Evolutionary conservation across 1,284 basidiomycete species (phyloP), one percentile per base, ranked within the genome.

Genomic region (Ustilago nuda): DNA sequence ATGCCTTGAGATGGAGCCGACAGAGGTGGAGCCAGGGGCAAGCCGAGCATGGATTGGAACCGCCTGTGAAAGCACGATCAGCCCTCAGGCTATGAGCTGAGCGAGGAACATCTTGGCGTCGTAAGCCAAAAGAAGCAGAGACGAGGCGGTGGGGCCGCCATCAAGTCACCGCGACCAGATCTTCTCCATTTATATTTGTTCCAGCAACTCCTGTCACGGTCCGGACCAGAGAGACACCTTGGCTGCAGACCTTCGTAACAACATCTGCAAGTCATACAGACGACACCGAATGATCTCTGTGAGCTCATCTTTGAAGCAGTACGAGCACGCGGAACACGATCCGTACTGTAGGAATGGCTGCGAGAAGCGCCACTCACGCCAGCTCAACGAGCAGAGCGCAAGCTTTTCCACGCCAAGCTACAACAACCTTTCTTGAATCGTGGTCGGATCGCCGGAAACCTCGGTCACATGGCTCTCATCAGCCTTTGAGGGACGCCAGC

Each of bases 351-450:
- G 19, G n/a, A 48, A 23, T 13, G 8, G 23, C 19, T 4, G 37
- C 9, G 37, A 11, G 45, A 6, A 48, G 45, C 45, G 19, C 19
- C n/a, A 9, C 45, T 48, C 15, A 19, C 19, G 45, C 45, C 45
- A 48, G 45, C 19, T 27, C 23, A 27, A 23, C 23, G 45, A 19
- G 7, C n/a, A 27, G 45, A 8, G 8, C 45, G 8, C 7, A 23
- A 48, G 6, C 7, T 41, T 13, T 41, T 19, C 45, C 45, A 48
- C 7, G 45, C 45, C 13, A 7, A 48, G 45, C 9, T 23, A 27
- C 48, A 50, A 50, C 48, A 50, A 32, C 48, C 48, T 50, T 50
- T 27, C 27, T 48, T 15, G 39, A 41, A 41, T 6, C n/a, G 15
- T 15, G 11, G 15, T 13, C 13, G 7, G 6, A 17, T n/a, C 13